Evolutionary conservation across 1,284 basidiomycete species (phyloP), one percentile per base, ranked within the genome.

Genomic region (Sporisorium reilianum): DNA sequence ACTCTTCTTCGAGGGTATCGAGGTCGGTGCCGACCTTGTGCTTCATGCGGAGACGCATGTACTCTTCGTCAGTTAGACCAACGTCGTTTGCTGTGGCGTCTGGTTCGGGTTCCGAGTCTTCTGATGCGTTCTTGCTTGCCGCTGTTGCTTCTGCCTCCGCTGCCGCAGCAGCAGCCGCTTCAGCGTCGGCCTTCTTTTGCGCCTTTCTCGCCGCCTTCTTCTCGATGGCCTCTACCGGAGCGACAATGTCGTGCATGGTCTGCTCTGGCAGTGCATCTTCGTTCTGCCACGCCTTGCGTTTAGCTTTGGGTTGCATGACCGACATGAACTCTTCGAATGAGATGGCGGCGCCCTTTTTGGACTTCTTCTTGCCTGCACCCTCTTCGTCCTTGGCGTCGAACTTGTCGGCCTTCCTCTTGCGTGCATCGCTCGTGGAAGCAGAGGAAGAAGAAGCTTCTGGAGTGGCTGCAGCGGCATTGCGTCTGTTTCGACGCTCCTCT

Each of bases 1-100:
- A 40, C 0, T 64, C 56, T 48, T 73, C 46, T 40, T 63, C 22
- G n/a, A 57, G 59, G 52, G 59, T 60, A 42, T 70, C 67, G 38
- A 80, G 70, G 41, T 71, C 79, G 22, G 68, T 78, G 32, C 78
- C 80, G 22, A 86, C 56, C 26, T 56, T 77, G 45, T 85, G 78
- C 63, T 79, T 85, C 85, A 86, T 86, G 8, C 86, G 69, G 28
- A 80, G 78, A 2, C 81, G 82, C 66, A 86, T 75, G 75, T 86
- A 86, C 46, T 86, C 85, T 38, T 82, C 74, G 52, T 86, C 85
- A 20, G 81, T 79, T 10, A 84, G 59, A 5, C 69, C 77, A 34
- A 80, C 77, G 46, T 84, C 76, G 45, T 75, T 64, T n/a, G 77
- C 76, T 11, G 67, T 64, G 12, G 62, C 66, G 30, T 81, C 82